Conservation (phyloP, 345 rosid species). For the Aegle marmelos region DNA sequence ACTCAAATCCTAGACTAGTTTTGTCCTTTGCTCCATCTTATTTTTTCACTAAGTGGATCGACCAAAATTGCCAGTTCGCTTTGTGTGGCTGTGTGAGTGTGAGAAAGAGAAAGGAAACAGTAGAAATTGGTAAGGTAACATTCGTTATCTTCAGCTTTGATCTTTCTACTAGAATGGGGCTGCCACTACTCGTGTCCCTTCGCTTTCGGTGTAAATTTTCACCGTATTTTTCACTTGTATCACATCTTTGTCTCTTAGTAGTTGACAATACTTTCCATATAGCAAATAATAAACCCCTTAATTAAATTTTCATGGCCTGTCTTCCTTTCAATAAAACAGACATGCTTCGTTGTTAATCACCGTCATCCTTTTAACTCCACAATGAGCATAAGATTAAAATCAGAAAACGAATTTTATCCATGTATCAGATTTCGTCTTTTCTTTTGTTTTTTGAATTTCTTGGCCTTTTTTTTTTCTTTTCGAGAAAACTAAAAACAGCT, state of each 20-base stretch:
- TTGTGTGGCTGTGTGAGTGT: conserved; percentile 9
- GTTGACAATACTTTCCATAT: too few species aligned
- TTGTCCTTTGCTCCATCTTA: conserved; percentile 39
- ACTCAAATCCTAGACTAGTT: conserved; percentile 46
- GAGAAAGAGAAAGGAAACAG: conserved; percentile 13
- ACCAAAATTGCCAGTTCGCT: conserved; percentile 70
- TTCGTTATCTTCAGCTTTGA: conserved; percentile 6
- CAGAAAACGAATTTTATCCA: not conserved
- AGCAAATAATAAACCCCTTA: too few species aligned
- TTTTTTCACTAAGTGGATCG: conserved; percentile 36
- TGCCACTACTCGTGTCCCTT: not conserved
- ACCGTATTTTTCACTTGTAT: not conserved
- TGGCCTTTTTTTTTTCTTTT: too few species aligned
- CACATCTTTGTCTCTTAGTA: not conserved
- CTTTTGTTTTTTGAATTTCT: too few species aligned
- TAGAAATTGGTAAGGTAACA: conserved; percentile 12
- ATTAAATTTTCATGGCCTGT: not conserved
- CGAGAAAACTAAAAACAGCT: too few species aligned
- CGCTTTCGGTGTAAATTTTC: not conserved
- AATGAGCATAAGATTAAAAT: not conserved
- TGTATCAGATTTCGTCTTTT: too few species aligned
- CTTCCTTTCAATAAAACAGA: not conserved
- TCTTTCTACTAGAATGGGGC: conserved; percentile 11
- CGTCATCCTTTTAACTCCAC: not conserved
- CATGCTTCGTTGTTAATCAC: not conserved